These are phyloP conservation scores for Santalum album DNA, from an alignment of 164 flowering plant species.

Conservation along the genomic window DNA sequence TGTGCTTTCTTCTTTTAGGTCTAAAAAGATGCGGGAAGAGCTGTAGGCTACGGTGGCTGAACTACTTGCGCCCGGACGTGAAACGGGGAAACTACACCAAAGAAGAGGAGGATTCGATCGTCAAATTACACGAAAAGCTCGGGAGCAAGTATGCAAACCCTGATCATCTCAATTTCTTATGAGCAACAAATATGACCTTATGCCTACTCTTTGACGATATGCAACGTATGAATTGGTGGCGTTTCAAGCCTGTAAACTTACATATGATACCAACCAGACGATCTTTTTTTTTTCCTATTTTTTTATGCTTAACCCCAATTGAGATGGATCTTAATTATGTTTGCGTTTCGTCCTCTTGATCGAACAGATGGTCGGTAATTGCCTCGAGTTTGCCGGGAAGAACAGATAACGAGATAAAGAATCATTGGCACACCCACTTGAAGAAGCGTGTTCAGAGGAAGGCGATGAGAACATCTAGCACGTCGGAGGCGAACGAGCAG, in stretches of 20 bases:
- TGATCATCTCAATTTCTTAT: background rate
- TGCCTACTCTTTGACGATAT: background rate
- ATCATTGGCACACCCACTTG: constrained; percentile 22
- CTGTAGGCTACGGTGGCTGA: constrained; percentile 3
- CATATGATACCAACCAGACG: too few relatives aligned
- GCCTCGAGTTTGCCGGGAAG: constrained; percentile 22
- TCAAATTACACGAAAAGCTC: constrained; percentile 11
- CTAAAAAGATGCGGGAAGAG: constrained; percentile 4
- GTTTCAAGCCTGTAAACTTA: background rate
- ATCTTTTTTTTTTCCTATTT: too few relatives aligned
- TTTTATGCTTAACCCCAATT: too few relatives aligned
- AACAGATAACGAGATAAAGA: constrained; percentile 28
- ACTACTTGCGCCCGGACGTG: constrained; percentile 15
- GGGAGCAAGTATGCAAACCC: constrained; percentile 16
- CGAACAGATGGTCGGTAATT: constrained; percentile 23
- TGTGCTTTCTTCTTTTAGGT: background rate
- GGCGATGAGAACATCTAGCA: background rate
- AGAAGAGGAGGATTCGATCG: constrained; percentile 24
- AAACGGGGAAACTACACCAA: constrained; percentile 22
- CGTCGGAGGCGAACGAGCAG: background rate
- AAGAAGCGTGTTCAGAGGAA: constrained; percentile 9
- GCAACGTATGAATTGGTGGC: background rate
- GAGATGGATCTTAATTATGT: too few relatives aligned
- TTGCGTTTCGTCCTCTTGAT: too few relatives aligned
- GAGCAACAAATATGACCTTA: too few relatives aligned